Evolutionary conservation across 2,329 filamentous ascomycete species (phyloP).

Genomic region (Claviceps fusiformis): DNA sequence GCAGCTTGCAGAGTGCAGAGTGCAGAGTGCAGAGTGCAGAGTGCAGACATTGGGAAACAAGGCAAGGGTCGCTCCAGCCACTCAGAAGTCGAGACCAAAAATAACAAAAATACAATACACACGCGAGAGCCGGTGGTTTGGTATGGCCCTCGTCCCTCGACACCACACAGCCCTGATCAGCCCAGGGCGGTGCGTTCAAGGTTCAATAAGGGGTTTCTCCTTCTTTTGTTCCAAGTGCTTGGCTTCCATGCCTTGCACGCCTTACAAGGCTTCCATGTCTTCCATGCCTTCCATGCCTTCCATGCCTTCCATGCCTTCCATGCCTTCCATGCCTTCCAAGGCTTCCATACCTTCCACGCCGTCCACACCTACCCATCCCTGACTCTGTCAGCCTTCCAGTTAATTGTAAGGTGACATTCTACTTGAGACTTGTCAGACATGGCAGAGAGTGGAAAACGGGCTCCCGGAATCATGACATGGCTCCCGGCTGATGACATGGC

Average conservation of each 20-base stretch:
- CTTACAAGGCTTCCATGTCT: background rate
- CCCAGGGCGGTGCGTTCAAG: background rate
- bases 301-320: background rate
- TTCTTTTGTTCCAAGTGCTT: background rate
- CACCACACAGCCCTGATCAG: background rate
- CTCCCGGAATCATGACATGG: background rate
- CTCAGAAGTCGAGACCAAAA: background rate
- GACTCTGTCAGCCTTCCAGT: background rate
- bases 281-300: background rate
- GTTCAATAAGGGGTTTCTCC: background rate
- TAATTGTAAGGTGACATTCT: background rate
- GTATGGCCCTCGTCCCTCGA: background rate
- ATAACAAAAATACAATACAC: background rate
- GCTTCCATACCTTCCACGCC: background rate
- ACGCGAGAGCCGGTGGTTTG: background rate
- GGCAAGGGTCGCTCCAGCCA: background rate
- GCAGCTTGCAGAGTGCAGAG: too few relatives aligned
- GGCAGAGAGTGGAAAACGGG: background rate
- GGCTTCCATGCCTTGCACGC: background rate
- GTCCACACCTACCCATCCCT: background rate
- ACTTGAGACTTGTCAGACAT: background rate
- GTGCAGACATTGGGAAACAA: background rate
- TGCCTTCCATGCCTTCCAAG: too few relatives aligned
- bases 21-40: background rate
- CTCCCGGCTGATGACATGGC: background rate